Evolutionary conservation across 2,329 filamentous ascomycete species (phyloP), one percentile per base, ranked within the genome.

Genomic region (Pestalotiopsis sp.): DNA sequence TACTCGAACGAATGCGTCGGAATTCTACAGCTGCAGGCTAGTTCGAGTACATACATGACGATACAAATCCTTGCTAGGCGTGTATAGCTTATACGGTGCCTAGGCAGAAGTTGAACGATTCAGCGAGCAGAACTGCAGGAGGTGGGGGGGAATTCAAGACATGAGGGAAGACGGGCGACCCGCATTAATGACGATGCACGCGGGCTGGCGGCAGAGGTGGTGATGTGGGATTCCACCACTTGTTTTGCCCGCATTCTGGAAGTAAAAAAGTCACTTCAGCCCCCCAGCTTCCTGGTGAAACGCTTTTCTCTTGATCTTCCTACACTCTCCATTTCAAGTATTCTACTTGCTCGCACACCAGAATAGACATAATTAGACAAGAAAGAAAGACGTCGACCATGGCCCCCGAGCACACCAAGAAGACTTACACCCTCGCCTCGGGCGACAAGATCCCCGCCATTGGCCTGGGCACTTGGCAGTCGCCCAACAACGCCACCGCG

Each of bases 391-490:
- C 60, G 20, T 25, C 41, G 45, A 70, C 45, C 11, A 70, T 70
- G 68, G 67, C 68, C 20, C 66, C 67, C 38, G 57, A 67, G 41
- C 58, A 66, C 45, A 68, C 52, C 66, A 83, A 82, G 70, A 86
- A 85, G 75, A 87, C 88, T 76, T 91, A 90, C 78, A 90, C 88
- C 73, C 88, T 93, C 79, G 92, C 93, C 82, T 91, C 90, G 66
- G 93, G 93, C 69, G 91, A 88, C 79, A 90, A 93, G 82, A 96
- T 96, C 70, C 92, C 92, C 68, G 90, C 90, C 74, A 81, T 95
- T 72, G 92, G 92, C 70, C 86, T 95, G 60, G 93, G 93, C 68
- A 95, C 93, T 68, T 95, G 92, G 92, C 92, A 94, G 77, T 93
- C 92, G 75, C 90, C 91, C 68, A 81, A 78, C 73, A 86, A 92